phyloP scores from a whole-genome alignment of 805 yeast species.

The Kregervanrija delftensis region DNA sequence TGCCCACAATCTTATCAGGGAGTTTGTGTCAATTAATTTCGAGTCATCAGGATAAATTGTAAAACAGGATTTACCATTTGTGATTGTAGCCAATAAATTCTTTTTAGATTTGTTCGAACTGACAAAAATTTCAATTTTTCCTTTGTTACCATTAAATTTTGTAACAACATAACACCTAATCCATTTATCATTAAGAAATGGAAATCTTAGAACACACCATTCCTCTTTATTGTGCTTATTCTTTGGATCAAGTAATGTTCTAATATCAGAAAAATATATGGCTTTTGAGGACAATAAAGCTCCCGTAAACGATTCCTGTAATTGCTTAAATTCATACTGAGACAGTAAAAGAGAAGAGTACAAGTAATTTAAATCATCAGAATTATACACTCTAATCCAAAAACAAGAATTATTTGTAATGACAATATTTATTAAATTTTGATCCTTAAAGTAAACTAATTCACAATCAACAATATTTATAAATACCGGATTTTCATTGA shows the following conservation, averaged over 20 bases:
- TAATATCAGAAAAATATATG: constrained; percentile 47
- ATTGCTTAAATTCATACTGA: constrained; percentile 48
- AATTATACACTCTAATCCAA: constrained; percentile 18
- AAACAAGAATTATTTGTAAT: constrained; percentile 21
- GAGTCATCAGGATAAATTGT: constrained; percentile 57
- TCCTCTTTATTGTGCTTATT: constrained; percentile 41
- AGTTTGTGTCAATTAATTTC: constrained; percentile 48
- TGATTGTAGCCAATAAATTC: constrained; percentile 43
- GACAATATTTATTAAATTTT: constrained; percentile 11
- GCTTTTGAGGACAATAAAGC: constrained; percentile 55
- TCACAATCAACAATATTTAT: constrained; percentile 44
- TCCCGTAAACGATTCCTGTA: constrained; percentile 61
- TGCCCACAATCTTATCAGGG: constrained; percentile 50
- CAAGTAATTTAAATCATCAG: constrained; percentile 23
- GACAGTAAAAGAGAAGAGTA: constrained; percentile 44
- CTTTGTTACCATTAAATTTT: constrained; percentile 28
- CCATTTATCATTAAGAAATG: constrained; percentile 55
- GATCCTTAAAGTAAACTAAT: constrained; percentile 10
- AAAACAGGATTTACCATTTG: constrained; percentile 37
- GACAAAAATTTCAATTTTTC: constrained; percentile 48
- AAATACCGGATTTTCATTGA: constrained; percentile 36
- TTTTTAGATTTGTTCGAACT: constrained; percentile 43
- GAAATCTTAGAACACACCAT: constrained; percentile 58
- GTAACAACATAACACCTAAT: constrained; percentile 45
- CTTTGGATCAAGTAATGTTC: constrained; percentile 47